Evolutionary conservation across 345 rosid species (phyloP).

Genomic region (Syzygium aqueum): DNA sequence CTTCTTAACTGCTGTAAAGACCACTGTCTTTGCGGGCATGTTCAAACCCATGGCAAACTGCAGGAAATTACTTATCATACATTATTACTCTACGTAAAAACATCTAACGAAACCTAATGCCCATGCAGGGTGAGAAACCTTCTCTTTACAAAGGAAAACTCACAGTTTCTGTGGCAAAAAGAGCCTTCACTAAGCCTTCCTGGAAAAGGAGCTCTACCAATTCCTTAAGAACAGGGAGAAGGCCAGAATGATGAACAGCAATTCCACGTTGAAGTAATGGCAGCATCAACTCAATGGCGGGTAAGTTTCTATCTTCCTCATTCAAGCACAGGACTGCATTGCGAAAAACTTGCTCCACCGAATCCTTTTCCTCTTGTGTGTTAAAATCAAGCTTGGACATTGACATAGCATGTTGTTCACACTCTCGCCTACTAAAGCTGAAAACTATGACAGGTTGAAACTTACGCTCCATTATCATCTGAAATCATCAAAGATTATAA

Average conservation of each 20-base stretch:
- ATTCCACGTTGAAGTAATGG: constrained; percentile 95
- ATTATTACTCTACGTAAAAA: not conserved
- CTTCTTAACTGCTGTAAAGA: constrained; percentile 89
- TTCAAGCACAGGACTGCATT: constrained; percentile 84
- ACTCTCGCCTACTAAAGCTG: constrained; percentile 98
- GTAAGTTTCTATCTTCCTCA: constrained; percentile 91
- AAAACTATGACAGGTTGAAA: constrained; percentile 96
- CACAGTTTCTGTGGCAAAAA: constrained; percentile 97
- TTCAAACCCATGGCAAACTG: constrained; percentile 99
- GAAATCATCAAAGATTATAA: constrained; percentile 9
- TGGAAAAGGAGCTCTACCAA: constrained; percentile 98
- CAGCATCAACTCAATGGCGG: constrained; percentile 94
- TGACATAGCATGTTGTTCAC: constrained; percentile 96
- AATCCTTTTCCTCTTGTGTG: constrained; percentile 72
- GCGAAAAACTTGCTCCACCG: constrained; percentile 68
- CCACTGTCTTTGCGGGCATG: constrained; percentile 99
- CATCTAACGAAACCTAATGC: not conserved
- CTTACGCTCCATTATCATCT: constrained; percentile 97
- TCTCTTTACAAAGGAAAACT: constrained; percentile 15
- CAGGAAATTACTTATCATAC: not conserved
- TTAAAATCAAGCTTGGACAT: constrained; percentile 98
- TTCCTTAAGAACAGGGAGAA: constrained; percentile 97
- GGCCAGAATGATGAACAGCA: constrained; percentile 98
- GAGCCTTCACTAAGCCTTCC: constrained; percentile 98
- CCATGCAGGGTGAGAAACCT: not conserved